These are phyloP conservation scores for Meredithiella fracta DNA, from an alignment of 2,329 filamentous ascomycete species.

Conservation along the genomic window DNA sequence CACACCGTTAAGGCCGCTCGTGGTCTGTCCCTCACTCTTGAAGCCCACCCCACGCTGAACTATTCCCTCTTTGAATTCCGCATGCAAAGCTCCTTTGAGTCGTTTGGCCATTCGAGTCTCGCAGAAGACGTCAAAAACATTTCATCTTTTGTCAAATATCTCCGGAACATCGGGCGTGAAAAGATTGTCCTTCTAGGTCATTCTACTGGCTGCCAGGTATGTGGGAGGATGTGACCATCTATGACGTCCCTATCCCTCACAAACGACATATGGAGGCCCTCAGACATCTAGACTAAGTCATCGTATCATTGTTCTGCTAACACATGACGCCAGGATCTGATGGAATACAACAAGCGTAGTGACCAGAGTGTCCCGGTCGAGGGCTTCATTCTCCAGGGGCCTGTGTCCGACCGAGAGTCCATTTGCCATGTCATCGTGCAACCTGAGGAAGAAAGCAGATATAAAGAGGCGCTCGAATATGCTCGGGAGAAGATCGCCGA, in stretches of 20 bases:
- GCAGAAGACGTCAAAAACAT: slow-evolving; percentile 38
- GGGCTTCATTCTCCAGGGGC: slow-evolving; percentile 64
- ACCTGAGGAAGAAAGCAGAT: slow-evolving; percentile 20
- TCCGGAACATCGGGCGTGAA: slow-evolving; percentile 32
- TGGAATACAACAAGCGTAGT: slow-evolving; percentile 34
- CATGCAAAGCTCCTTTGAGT: slow-evolving; percentile 36
- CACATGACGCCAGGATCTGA: slow-evolving; percentile 30
- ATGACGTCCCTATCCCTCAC: background rate
- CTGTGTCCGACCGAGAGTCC: slow-evolving; percentile 61
- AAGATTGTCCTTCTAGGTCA: slow-evolving; percentile 41
- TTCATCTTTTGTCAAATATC: slow-evolving; percentile 34
- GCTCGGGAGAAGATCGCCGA: slow-evolving; percentile 39
- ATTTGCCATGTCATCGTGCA: slow-evolving; percentile 27
- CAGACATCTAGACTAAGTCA: too few species aligned
- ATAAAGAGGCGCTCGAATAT: slow-evolving; percentile 29
- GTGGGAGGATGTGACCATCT: background rate
- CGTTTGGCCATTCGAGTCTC: slow-evolving; percentile 35
- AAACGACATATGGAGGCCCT: too few species aligned
- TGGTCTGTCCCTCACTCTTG: slow-evolving; percentile 29
- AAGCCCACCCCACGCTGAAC: slow-evolving; percentile 22
- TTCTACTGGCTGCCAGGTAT: slow-evolving; percentile 41
- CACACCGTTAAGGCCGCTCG: slow-evolving; percentile 44
- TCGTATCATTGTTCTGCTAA: background rate
- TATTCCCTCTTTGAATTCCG: slow-evolving; percentile 42
- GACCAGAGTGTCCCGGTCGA: slow-evolving; percentile 40